phyloP scores from a whole-genome alignment of 805 yeast species.

The Yamadazyma scolyti region DNA sequence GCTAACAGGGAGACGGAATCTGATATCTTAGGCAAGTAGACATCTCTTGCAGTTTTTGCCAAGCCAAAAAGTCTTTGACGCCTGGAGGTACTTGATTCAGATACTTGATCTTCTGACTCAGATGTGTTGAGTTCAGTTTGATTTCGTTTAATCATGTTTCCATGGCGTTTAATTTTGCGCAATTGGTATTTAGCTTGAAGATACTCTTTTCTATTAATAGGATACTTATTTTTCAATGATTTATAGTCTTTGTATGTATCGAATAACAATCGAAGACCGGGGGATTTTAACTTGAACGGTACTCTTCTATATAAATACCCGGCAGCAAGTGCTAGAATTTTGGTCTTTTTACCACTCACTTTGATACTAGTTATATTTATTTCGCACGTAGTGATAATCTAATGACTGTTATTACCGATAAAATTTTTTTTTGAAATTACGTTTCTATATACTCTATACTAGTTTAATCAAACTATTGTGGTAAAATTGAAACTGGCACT shows the following conservation, averaged over 20 bases:
- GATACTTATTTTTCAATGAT: slow-evolving; percentile 15
- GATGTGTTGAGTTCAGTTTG: not conserved
- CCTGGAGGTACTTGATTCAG: slow-evolving; percentile 18
- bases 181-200: slow-evolving; percentile 6
- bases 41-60: slow-evolving; percentile 53
- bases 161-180: slow-evolving; percentile 14
- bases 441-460: too few relatives aligned
- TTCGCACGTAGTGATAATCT: too few relatives aligned
- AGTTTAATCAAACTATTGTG: too few relatives aligned
- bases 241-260: slow-evolving; percentile 32
- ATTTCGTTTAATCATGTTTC: slow-evolving; percentile 10
- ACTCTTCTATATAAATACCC: too few relatives aligned
- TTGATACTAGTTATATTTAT: too few relatives aligned
- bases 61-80: slow-evolving; percentile 48
- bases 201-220: slow-evolving; percentile 11
- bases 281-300: not conserved
- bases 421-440: too few relatives aligned
- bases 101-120: slow-evolving; percentile 1
- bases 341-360: too few relatives aligned
- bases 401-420: too few relatives aligned
- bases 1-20: slow-evolving; percentile 48
- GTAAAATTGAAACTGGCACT: too few relatives aligned
- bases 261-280: slow-evolving; percentile 2
- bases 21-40: slow-evolving; percentile 51
- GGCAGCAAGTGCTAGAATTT: too few relatives aligned